phyloP scores from a whole-genome alignment of 2,329 filamentous ascomycete species.

The Amphichorda felina region DNA sequence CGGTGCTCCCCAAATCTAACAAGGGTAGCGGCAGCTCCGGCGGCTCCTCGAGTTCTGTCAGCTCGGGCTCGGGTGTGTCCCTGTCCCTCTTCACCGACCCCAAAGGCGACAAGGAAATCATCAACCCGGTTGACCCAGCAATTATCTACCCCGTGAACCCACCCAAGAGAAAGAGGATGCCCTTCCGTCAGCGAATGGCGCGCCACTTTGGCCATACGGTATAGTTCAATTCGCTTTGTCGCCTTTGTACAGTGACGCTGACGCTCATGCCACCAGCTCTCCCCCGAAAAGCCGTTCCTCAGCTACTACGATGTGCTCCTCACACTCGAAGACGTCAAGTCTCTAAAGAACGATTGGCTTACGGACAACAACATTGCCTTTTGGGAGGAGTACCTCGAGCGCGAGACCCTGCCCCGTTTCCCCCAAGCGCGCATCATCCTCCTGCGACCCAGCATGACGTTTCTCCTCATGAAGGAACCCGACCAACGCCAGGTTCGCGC shows the following conservation, averaged over 20 bases:
- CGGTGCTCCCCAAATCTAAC: no score
- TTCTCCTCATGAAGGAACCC: constrained; percentile 70
- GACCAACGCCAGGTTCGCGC: constrained; percentile 43
- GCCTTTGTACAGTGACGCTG: no score
- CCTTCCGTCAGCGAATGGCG: constrained; percentile 28
- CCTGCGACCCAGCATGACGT: constrained; percentile 84
- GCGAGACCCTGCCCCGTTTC: constrained; percentile 69
- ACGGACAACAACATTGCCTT: constrained; percentile 97
- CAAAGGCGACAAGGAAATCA: no score
- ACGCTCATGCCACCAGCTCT: constrained; percentile 30
- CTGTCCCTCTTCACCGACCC: no score
- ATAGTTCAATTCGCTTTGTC: constrained; percentile 12
- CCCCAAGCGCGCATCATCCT: constrained; percentile 80
- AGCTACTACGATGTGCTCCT: constrained; percentile 37
- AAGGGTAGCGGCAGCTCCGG: no score
- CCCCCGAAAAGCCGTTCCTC: constrained; percentile 23
- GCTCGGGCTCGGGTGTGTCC: no score
- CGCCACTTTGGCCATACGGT: constrained; percentile 36
- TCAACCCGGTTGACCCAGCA: no score
- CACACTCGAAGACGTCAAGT: constrained; percentile 79
- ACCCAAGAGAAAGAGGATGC: no score
- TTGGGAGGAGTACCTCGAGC: constrained; percentile 96
- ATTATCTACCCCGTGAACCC: no score
- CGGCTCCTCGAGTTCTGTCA: no score
- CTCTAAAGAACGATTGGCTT: constrained; percentile 85